These are phyloP conservation scores for Aspergillus egyptiacus DNA, from an alignment of 495 filamentous ascomycete species.

Conservation along the genomic window DNA sequence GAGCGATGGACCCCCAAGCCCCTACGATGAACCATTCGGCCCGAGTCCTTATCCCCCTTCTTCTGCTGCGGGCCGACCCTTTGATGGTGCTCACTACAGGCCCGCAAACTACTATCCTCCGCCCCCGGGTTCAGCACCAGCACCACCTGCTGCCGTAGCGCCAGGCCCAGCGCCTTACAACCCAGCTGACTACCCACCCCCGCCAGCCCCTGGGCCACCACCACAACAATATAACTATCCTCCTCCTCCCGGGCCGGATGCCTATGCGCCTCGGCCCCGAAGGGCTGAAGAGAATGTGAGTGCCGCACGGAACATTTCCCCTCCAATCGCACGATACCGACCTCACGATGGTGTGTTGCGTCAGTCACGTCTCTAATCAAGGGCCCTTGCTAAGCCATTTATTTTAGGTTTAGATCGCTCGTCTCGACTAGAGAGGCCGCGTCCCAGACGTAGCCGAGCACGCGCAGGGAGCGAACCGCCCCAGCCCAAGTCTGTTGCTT, in stretches of 20 bases:
- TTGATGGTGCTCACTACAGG: conserved; percentile 34
- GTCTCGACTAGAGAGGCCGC: conserved; percentile 5
- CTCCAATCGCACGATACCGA: conserved; percentile 33
- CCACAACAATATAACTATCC: conserved; percentile 42
- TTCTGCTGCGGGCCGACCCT: conserved; percentile 21
- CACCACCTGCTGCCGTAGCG: conserved; percentile 16
- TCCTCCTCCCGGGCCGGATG: conserved; percentile 34
- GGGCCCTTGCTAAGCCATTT: background rate
- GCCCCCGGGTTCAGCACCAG: conserved; percentile 35
- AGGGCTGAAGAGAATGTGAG: conserved; percentile 55
- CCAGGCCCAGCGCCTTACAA: conserved; percentile 29
- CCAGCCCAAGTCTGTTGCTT: conserved; percentile 35
- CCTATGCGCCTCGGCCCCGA: conserved; percentile 39
- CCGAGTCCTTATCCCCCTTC: conserved; percentile 38
- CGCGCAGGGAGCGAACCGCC: conserved; percentile 26
- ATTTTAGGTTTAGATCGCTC: conserved; percentile 24
- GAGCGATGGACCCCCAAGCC: conserved; percentile 32
- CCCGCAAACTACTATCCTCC: conserved; percentile 41
- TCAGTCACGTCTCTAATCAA: conserved; percentile 13
- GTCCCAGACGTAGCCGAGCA: conserved; percentile 10
- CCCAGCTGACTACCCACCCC: conserved; percentile 42
- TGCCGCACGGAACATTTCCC: conserved; percentile 33
- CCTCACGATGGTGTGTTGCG: conserved; percentile 42
- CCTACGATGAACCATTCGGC: conserved; percentile 41
- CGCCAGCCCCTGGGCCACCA: conserved; percentile 37